Evolutionary conservation across 768 basidiomycete genomes (phyloP).

Genomic region (Suillus decipiens): DNA sequence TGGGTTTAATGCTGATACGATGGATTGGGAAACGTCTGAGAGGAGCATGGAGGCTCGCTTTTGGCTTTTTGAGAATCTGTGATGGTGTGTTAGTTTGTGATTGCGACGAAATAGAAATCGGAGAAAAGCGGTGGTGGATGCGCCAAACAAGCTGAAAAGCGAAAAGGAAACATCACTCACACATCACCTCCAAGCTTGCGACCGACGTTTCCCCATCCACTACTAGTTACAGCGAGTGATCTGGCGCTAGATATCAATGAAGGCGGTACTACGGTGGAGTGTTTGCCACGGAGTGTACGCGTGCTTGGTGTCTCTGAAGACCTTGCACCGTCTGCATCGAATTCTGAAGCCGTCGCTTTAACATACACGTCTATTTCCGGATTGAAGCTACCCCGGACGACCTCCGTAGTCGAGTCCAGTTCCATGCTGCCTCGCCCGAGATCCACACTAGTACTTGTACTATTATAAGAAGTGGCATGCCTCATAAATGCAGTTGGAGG

Average conservation of each 20-base stretch:
- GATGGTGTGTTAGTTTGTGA: neutral
- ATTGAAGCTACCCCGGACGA: neutral
- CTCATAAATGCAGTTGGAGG: slow-evolving; percentile 5
- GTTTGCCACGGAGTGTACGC: neutral
- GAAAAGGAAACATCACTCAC: slow-evolving; percentile 28
- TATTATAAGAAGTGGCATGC: slow-evolving; percentile 2
- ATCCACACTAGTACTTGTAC: slow-evolving; percentile 3
- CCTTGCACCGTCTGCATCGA: neutral
- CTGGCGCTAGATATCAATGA: slow-evolving; percentile 44
- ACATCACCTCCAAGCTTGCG: slow-evolving; percentile 65
- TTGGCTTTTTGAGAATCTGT: slow-evolving; percentile 65
- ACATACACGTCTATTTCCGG: neutral
- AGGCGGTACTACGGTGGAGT: slow-evolving; percentile 30
- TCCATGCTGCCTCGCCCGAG: slow-evolving; percentile 1
- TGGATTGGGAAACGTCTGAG: slow-evolving; percentile 62
- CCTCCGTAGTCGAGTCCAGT: neutral
- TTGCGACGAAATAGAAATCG: neutral
- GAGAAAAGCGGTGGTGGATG: neutral
- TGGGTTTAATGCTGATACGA: slow-evolving; percentile 49
- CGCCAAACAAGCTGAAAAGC: neutral
- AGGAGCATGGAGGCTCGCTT: slow-evolving; percentile 69
- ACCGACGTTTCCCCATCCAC: slow-evolving; percentile 51
- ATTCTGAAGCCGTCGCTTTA: neutral
- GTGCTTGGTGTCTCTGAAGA: neutral
- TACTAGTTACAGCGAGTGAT: slow-evolving; percentile 36